These are phyloP conservation scores for Erythrobasidium yunnanense DNA, from an alignment of 768 basidiomycete species.

Conservation along the genomic window DNA sequence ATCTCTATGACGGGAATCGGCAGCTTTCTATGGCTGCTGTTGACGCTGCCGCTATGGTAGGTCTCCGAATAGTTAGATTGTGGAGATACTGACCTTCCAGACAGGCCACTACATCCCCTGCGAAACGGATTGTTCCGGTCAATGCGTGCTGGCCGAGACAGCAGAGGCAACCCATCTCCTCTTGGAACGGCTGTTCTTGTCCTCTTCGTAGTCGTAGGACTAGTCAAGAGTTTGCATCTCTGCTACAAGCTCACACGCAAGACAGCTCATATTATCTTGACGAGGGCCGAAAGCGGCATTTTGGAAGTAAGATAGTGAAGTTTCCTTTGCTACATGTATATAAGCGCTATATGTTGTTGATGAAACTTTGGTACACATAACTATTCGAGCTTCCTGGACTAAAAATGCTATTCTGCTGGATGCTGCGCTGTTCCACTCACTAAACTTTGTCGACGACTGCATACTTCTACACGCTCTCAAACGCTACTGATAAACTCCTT, in stretches of 20 bases:
- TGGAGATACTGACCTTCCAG: not conserved
- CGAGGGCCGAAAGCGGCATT: conserved; percentile 9
- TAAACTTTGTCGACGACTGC: too few species aligned
- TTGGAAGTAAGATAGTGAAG: conserved; percentile 2
- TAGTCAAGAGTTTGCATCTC: conserved; percentile 18
- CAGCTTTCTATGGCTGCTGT: conserved; percentile 15
- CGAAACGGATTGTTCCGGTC: conserved; percentile 16
- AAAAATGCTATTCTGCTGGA: too few species aligned
- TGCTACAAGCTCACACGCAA: conserved; percentile 13
- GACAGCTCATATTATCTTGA: conserved; percentile 1
- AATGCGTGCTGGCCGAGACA: not conserved
- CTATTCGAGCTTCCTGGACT: too few species aligned
- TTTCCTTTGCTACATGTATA: not conserved
- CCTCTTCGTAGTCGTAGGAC: conserved; percentile 13
- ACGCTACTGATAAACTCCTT: too few species aligned
- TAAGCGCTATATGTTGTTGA: too few species aligned
- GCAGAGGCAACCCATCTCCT: not conserved
- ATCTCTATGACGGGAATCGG: conserved; percentile 25
- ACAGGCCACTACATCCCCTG: conserved; percentile 16
- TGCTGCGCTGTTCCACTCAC: too few species aligned
- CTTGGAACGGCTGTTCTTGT: conserved; percentile 4
- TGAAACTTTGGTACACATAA: too few species aligned
- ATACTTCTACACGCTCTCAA: too few species aligned
- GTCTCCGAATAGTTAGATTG: not conserved
- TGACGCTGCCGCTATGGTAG: conserved; percentile 14